Percentiles rank a stretch among this genome's conserved stretches.
Evolutionary conservation across 805 yeast genomes (phyloP).

Genomic region (Yarrowia sp.): DNA sequence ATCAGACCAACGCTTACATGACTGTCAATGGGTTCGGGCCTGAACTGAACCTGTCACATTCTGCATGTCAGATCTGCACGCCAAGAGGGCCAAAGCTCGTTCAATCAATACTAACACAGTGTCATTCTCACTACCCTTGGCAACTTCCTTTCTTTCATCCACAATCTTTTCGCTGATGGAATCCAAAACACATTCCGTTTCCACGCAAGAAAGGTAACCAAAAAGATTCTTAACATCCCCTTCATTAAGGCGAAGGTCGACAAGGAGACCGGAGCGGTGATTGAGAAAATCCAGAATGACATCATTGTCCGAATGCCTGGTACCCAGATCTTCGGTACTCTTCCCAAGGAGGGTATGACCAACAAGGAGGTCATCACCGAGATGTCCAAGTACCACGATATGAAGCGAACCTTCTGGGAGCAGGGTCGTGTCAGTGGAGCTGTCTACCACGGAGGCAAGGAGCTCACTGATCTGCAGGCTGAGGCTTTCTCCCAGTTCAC

Average conservation of each 20-base stretch:
- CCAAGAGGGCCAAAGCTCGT: not conserved
- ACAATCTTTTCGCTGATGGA: conserved; percentile 7
- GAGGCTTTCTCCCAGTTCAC: conserved; percentile 71
- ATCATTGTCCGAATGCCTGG: conserved; percentile 54
- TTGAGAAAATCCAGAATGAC: conserved; percentile 50
- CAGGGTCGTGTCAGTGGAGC: conserved; percentile 90
- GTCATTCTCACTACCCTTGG: not conserved
- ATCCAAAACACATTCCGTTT: not conserved
- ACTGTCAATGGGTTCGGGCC: too few relatives aligned
- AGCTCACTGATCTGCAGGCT: conserved; percentile 68
- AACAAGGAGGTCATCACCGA: conserved; percentile 47
- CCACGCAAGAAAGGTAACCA: not conserved
- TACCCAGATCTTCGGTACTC: conserved; percentile 32
- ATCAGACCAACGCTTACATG: too few relatives aligned
- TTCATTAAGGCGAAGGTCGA: conserved; percentile 55
- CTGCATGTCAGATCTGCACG: not conserved
- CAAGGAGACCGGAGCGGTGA: conserved; percentile 51
- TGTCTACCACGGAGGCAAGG: conserved; percentile 92
- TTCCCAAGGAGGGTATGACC: conserved; percentile 63
- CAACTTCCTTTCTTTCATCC: not conserved
- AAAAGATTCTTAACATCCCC: conserved; percentile 42
- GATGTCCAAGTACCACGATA: conserved; percentile 43
- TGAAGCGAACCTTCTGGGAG: conserved; percentile 77
- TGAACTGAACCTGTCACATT: not conserved
- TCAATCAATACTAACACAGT: not conserved